A percentile compares a stretch with the other conserved stretches of the same genome.
These are phyloP conservation scores for Citropsis articulata DNA, from an alignment of 345 rosid genomes.

Conservation along the genomic window DNA sequence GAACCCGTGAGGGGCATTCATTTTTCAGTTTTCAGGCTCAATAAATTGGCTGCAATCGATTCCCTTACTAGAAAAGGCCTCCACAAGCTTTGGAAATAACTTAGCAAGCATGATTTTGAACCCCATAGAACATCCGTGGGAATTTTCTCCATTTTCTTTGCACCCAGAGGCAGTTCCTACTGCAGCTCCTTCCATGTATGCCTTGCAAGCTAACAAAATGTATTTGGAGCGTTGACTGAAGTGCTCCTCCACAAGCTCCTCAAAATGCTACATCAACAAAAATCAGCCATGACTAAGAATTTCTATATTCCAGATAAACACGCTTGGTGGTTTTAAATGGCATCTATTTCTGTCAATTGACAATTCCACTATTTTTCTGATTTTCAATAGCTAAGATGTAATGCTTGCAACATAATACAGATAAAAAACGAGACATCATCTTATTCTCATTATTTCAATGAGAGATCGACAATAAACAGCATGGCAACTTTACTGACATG, in stretches of 20 bases:
- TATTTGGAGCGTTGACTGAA: slow-evolving; percentile 34
- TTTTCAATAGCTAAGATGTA: not conserved
- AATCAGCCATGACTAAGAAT: not conserved
- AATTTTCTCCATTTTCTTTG: slow-evolving; percentile 29
- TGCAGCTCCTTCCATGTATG: slow-evolving; percentile 69
- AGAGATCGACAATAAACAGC: not conserved
- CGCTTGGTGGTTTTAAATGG: not conserved
- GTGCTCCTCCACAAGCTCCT: slow-evolving; percentile 74
- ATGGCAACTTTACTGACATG: not conserved
- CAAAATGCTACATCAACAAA: slow-evolving; percentile 64
- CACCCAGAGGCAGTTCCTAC: slow-evolving; percentile 43
- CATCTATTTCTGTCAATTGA: not conserved
- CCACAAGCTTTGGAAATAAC: slow-evolving; percentile 71
- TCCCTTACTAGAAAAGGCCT: slow-evolving; percentile 67
- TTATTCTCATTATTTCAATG: not conserved
- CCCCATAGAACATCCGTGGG: slow-evolving; percentile 63
- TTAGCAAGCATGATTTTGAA: slow-evolving; percentile 94
- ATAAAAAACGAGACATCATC: not conserved
- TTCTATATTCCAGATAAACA: not conserved
- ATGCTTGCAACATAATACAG: not conserved
- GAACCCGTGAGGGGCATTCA: slow-evolving; percentile 15
- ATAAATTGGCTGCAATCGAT: slow-evolving; percentile 55
- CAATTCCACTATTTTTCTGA: not conserved
- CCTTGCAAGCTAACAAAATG: slow-evolving; percentile 65
- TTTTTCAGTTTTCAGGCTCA: slow-evolving; percentile 26